These are phyloP conservation scores for Magnusiomyces sp. DNA, from an alignment of 1,139 yeast genomes.

Conservation along the genomic window DNA sequence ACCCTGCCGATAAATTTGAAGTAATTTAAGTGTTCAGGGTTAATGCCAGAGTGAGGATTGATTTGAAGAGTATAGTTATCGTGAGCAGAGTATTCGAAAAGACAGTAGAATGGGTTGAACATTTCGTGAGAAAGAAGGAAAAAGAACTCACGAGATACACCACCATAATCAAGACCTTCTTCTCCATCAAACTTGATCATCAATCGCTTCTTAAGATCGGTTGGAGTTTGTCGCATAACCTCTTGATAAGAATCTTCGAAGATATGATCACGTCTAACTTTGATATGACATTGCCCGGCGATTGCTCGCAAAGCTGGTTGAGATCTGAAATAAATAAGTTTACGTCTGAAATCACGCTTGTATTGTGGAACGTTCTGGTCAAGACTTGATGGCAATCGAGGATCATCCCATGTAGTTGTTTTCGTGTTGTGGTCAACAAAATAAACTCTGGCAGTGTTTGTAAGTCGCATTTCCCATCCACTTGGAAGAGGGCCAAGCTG, in stretches of 20 bases:
- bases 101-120: conserved; percentile 96
- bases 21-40: conserved; percentile 95
- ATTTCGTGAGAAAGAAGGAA: conserved; percentile 92
- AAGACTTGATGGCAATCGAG: conserved; percentile 90
- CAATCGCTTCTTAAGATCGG: conserved; percentile 89
- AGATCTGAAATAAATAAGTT: conserved; percentile 92
- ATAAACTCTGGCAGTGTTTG: conserved; percentile 96
- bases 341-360: conserved; percentile 97
- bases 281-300: conserved; percentile 98
- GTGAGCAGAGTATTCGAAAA: conserved; percentile 94
- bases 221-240: conserved; percentile 97
- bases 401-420: conserved; percentile 99
- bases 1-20: conserved; percentile 98
- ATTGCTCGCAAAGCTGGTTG: conserved; percentile 95
- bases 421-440: conserved; percentile 98
- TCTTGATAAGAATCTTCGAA: conserved; percentile 98
- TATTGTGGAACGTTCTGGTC: conserved; percentile 99
- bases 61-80: conserved; percentile 96
- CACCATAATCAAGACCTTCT: conserved; percentile 99
- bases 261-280: conserved; percentile 92
- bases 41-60: conserved; percentile 95
- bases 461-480: conserved; percentile 99
- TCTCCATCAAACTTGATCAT: conserved; percentile 99
- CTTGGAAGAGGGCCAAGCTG: conserved; percentile 96
- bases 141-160: conserved; percentile 96